Base-by-base conservation (phyloP, 768 basidiomycete genomes). In the Mycena kentingensis region DNA sequence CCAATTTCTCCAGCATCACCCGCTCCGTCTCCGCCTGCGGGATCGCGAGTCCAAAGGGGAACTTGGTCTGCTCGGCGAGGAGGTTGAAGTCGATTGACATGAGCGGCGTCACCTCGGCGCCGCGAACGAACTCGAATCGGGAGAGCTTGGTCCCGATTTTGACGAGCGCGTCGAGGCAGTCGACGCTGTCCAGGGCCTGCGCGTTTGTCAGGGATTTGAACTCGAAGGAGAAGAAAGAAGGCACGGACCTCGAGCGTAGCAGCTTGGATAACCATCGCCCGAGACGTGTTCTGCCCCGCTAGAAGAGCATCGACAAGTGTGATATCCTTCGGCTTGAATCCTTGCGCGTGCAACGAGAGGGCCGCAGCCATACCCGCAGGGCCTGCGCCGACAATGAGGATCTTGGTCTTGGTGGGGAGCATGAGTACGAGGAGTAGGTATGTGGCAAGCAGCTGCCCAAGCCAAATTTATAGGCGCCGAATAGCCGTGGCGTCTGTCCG, bases 191-290 rank as follows among this genome's bases (percentile, higher is more conserved):
- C 8, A 83, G 63, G 0, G 73, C 73, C 81, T 82, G 29, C 3
- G 28, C n/a, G n/a, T n/a, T n/a, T n/a, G n/a, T 10, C n/a, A n/a
- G n/a, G n/a, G n/a, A n/a, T n/a, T n/a, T n/a, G n/a, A n/a, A n/a
- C n/a, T n/a, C n/a, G n/a, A n/a, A n/a, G n/a, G n/a, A n/a, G n/a
- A n/a, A n/a, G n/a, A n/a, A n/a, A n/a, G n/a, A n/a, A n/a, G n/a
- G n/a, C n/a, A 46, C 67, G 22, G 50, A 72, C 77, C 62, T 79
- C 78, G n/a, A 80, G 63, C 7, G 78, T 78, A n/a, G 70, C 71
- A 10, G 78, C 71, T 50, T 80, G 78, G 22, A 79, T 53, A 8
- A 70, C 63, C 3, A 72, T 42, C 0, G 78, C 77, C 16, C 78
- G 74, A 7, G 78, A 78, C 18, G 54, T 57, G 42, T 70, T 71